Base-by-base conservation (phyloP, 768 basidiomycete species). In the Amanita jacksonii region DNA sequence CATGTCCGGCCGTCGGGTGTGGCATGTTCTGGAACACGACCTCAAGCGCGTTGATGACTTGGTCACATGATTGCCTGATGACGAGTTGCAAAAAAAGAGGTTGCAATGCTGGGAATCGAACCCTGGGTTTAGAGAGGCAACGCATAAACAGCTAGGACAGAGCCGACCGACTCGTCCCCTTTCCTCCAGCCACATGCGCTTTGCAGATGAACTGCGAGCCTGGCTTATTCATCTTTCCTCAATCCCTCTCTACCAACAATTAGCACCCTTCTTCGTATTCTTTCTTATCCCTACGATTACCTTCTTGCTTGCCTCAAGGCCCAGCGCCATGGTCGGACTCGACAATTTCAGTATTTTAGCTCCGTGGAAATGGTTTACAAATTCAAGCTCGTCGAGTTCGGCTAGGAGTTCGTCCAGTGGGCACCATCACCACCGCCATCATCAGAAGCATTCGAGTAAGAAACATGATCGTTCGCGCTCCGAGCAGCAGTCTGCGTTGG, bases 311-410 rank as follows among this genome's bases (percentile, higher is more conserved):
- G 54, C 57, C 18, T 61, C 57, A 54, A 60, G 51, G 45, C 52
- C 54, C 42, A 54, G 43, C 44, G 49, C 50, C 49, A 56, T 47
- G 54, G 49, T 46, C 48, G 76, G 80, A 46, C 67, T 86, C 43
- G 76, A 81, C 48, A 66, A 62, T 42, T 54, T 83, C 23, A 68
- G 70, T n/a, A 57, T 70, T 19, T 61, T 66, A 30, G 61, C 84
- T 20, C 74, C 77, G 12, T 86, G 81, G 83, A 70, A 73, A 49
- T 83, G 81, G 77, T 65, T 66, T n/a, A 52, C 55, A 18, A 51
- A 50, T 43, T 49, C 53, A 43, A 53, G 56, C n/a, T n/a, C n/a
- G n/a, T n/a, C n/a, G n/a, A n/a, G n/a, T 36, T 52, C 43, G 47
- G 23, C 39, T 16, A 49, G 35, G 36, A 6, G 31, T 41, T 46